Conservation (phyloP, 345 rosid species). For the Acer yangbiense region DNA sequence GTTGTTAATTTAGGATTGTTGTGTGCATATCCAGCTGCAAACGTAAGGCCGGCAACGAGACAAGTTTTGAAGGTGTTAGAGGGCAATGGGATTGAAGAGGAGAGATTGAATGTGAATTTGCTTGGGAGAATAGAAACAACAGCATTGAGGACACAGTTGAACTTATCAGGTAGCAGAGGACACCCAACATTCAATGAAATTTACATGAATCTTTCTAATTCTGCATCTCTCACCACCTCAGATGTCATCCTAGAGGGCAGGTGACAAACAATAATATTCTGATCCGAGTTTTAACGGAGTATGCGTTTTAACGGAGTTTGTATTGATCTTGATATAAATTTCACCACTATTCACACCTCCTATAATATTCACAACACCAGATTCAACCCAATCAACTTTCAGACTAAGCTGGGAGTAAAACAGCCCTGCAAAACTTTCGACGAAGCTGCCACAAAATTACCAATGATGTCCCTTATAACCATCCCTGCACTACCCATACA, state of each 20-base stretch:
- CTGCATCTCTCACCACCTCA: conserved; percentile 20
- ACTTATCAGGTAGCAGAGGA: conserved; percentile 2
- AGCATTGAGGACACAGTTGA: conserved; percentile 16
- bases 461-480: no score
- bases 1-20: conserved; percentile 48
- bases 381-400: no score
- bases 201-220: conserved; percentile 15
- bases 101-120: conserved; percentile 8
- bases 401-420: no score
- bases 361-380: no score
- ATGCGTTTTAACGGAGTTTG: no score
- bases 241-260: conserved; percentile 28
- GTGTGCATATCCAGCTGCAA: conserved; percentile 44
- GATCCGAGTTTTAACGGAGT: no score
- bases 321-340: background rate
- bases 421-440: no score
- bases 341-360: no score
- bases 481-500: no score
- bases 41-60: conserved; percentile 47
- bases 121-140: conserved; percentile 16
- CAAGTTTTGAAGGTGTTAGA: conserved; percentile 47
- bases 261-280: background rate
- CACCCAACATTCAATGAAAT: conserved; percentile 30
- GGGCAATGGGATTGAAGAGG: conserved; percentile 36
- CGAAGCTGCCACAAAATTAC: no score